Evolutionary conservation across 441 rosid species (phyloP), one percentile per base, ranked within the genome.

Genomic region (Pelargonium citronellum): DNA sequence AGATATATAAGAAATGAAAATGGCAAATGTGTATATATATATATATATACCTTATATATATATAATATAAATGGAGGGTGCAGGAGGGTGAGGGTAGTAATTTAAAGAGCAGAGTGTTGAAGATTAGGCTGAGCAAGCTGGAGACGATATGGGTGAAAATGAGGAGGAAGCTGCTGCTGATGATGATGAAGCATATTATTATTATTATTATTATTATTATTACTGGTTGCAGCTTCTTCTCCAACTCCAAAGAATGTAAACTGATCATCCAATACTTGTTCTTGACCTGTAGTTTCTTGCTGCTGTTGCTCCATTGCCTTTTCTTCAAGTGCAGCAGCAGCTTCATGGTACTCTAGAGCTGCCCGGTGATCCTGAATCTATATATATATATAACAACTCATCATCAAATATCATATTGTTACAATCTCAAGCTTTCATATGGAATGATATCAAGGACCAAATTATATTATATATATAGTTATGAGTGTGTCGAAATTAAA

Each of bases 301-400:
- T 43, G 90, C 66, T 43, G 47, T 0, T 43, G 90, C 66, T 85
- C 92, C 22, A 75, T 79, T 47, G 89, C 81, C 78, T 86, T 87
- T 1, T 83, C 87, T 16, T 80, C 91, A 43, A 78, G 8, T 43
- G 5, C 72, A 17, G 82, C 83, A 6, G 71, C 83, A 66, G 24
- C 24, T 22, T 86, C 89, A 37, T 86, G 88, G 58, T 78, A 87
- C 80, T 84, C 92, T 57, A 86, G n/a, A 9, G 85, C 82, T 24
- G 81, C 75, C 1, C 82, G 81, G 17, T 87, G 87, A 72, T 91
- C 92, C 77, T 88, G 88, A 70, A 91, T 82, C 96, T 90, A 72
- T 16, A 57, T 4, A 0, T 68, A 61, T 22, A 2, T 15, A 62
- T 43, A 6, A 37, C 49, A 67, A 44, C 16, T 39, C 24, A 43